Base-by-base conservation (phyloP, 2,329 filamentous ascomycete species). In the Neopestalotiopsis sp. region DNA sequence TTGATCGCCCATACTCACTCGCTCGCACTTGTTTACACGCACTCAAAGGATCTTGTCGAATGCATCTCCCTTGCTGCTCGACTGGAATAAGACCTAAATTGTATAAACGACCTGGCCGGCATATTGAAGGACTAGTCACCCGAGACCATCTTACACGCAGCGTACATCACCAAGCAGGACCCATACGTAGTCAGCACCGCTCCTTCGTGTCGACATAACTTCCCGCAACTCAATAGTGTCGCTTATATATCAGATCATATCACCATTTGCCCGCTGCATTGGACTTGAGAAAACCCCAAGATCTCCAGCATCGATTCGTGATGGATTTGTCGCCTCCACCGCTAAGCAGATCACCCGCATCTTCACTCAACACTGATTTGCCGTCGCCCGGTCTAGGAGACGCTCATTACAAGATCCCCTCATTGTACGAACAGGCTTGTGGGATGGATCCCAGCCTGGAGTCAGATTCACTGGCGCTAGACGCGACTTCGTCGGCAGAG, bases 261-360 rank as follows among this genome's bases (percentile, higher is more conserved):
- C 53, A 45, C 30, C 53, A 45, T 30, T 28, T 28, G 24, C 24
- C 24, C 24, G 24, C 24, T 28, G 24, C 32, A 42, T 57, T 59
- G 24, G 13, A 14, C 59, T 42, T 20, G 32, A 58, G 28, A 17
- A 45, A 24, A 38, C 61, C 57, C 17, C 30, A 13, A 53, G n/a
- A 17, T 57, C 28, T 66, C 34, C 45, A 17, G 42, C 34, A 45
- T 61, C 61, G 72, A 68, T 68, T 70, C 73, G 76, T 75, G 78
- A 87, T 87, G 85, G 84, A 86, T 77, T 79, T 83, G 73, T 84
- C 84, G 77, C 85, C 85, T 73, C 84, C 83, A 67, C 80, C 84
- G 61, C 79, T 85, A 68, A 84, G 81, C 69, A 79, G 79, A 75
- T 85, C 82, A 70, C 81, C 83, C 34, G 78, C 78, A 20, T 84